Evolutionary conservation across 257 asterid genomes (phyloP).

Genomic region (Oldenlandia corymbosa): DNA sequence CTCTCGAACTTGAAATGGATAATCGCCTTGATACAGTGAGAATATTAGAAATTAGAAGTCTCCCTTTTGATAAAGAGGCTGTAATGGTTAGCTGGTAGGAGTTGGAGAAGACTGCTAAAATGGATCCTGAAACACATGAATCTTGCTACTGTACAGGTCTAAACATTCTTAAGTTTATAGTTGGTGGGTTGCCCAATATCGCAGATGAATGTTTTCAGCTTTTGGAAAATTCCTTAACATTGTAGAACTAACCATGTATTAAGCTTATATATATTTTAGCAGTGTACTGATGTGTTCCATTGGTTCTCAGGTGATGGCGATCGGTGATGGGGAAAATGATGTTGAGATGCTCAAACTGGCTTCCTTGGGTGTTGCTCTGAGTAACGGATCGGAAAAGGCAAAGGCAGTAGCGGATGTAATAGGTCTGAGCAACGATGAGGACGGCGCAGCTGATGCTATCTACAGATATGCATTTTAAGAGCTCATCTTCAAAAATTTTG

Average conservation of each 20-base stretch:
- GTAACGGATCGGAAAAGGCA: slow-evolving; percentile 90
- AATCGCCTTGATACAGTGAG: not conserved
- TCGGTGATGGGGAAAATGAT: slow-evolving; percentile 98
- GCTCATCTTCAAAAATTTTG: not conserved
- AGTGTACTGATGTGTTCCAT: not conserved
- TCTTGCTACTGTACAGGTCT: not conserved
- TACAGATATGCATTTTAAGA: slow-evolving; percentile 79
- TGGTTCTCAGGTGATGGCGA: slow-evolving; percentile 70
- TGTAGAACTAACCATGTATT: not conserved
- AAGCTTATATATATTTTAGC: not conserved
- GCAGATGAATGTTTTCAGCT: not conserved
- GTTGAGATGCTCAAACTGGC: slow-evolving; percentile 95
- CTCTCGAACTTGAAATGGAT: not conserved
- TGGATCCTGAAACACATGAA: not conserved
- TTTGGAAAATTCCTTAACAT: not conserved
- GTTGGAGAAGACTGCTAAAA: not conserved
- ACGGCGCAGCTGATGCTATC: slow-evolving; percentile 96
- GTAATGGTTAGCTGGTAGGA: not conserved
- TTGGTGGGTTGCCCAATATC: not conserved
- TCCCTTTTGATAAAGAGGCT: not conserved
- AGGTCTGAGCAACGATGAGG: slow-evolving; percentile 88
- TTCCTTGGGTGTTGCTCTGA: slow-evolving; percentile 79
- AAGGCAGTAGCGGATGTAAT: slow-evolving; percentile 80
- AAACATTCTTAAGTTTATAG: not conserved
- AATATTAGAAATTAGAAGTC: not conserved